Evolutionary conservation across 2,329 filamentous ascomycete genomes (phyloP).

Genomic region (Graphilbum ipis-grandicollis): DNA sequence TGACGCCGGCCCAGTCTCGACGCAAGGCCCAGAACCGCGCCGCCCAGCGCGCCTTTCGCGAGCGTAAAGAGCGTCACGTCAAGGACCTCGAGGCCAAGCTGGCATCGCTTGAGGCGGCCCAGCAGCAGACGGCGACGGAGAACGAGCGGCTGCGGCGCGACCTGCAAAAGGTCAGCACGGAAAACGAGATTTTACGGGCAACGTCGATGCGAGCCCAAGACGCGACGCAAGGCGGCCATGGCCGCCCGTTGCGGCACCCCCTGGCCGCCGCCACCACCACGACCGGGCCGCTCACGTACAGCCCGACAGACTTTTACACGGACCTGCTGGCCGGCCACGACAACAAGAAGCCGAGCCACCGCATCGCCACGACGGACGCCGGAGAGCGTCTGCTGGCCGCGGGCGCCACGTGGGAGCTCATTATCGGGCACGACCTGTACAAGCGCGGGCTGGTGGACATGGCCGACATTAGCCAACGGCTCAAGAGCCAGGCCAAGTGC

Average conservation of each 20-base stretch:
- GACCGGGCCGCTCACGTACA: slow-evolving; percentile 54
- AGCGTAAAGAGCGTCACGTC: slow-evolving; percentile 82
- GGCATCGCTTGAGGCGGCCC: slow-evolving; percentile 55
- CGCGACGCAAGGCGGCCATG: too few species aligned
- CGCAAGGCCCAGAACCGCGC: slow-evolving; percentile 45
- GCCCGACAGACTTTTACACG: slow-evolving; percentile 54
- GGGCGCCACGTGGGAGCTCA: slow-evolving; percentile 76
- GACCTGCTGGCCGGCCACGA: slow-evolving; percentile 42
- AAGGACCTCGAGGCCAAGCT: slow-evolving; percentile 85
- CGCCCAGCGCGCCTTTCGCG: slow-evolving; percentile 83
- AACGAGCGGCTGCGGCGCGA: slow-evolving; percentile 77
- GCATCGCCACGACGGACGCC: slow-evolving; percentile 46
- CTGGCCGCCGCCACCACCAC: slow-evolving; percentile 23
- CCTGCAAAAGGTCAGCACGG: slow-evolving; percentile 67
- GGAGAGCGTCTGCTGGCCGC: slow-evolving; percentile 57
- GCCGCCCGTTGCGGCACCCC: too few species aligned
- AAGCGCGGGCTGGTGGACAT: slow-evolving; percentile 66
- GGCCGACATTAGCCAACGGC: slow-evolving; percentile 57
- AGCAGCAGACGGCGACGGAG: slow-evolving; percentile 56
- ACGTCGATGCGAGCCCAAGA: too few species aligned
- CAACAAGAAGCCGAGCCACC: slow-evolving; percentile 48
- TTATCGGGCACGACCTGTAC: slow-evolving; percentile 65
- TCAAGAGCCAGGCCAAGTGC: slow-evolving; percentile 61
- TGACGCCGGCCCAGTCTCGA: slow-evolving; percentile 39
- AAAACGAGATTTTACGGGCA: slow-evolving; percentile 83